Conservation (phyloP, 2,329 filamentous ascomycete genomes). For the Penicillium janthinellum region DNA sequence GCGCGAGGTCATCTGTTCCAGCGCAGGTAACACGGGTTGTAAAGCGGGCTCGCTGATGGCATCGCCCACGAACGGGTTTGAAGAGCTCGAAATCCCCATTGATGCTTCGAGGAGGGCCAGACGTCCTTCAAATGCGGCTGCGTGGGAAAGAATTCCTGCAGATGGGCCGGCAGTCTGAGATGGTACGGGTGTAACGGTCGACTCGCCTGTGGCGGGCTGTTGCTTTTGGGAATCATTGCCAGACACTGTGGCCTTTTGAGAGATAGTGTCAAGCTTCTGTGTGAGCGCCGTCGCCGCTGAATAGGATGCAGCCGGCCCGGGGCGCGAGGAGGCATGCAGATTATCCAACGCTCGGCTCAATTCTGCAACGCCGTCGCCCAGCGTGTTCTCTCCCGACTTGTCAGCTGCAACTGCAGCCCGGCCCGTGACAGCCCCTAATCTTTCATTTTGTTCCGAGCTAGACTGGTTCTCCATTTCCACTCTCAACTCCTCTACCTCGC, state of each 20-base stretch:
- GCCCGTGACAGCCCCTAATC: not conserved
- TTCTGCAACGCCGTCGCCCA: constrained; percentile 63
- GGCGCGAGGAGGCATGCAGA: constrained; percentile 50
- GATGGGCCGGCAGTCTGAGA: constrained; percentile 20
- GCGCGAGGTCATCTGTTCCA: constrained; percentile 79
- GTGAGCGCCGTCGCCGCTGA: constrained; percentile 41
- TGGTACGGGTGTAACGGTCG: constrained; percentile 16
- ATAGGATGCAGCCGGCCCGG: constrained; percentile 22
- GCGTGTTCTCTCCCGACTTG: constrained; percentile 47
- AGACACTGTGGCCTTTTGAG: constrained; percentile 7
- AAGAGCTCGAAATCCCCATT: constrained; percentile 74
- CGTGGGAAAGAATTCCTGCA: constrained; percentile 68
- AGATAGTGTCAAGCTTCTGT: constrained; percentile 34
- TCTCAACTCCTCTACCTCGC: constrained; percentile 77
- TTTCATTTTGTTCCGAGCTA: constrained; percentile 59
- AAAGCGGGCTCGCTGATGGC: constrained; percentile 54
- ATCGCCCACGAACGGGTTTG: constrained; percentile 54
- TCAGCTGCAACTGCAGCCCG: constrained; percentile 23
- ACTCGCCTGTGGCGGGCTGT: constrained; percentile 4
- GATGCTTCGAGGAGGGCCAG: constrained; percentile 76
- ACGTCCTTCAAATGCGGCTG: constrained; percentile 83
- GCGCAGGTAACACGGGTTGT: constrained; percentile 75
- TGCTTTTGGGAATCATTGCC: constrained; percentile 10
- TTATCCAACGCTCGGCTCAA: constrained; percentile 73
- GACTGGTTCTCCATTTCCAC: constrained; percentile 47